phyloP scores from a whole-genome alignment of 768 basidiomycete species.

The Xanthoconium purpureum region DNA sequence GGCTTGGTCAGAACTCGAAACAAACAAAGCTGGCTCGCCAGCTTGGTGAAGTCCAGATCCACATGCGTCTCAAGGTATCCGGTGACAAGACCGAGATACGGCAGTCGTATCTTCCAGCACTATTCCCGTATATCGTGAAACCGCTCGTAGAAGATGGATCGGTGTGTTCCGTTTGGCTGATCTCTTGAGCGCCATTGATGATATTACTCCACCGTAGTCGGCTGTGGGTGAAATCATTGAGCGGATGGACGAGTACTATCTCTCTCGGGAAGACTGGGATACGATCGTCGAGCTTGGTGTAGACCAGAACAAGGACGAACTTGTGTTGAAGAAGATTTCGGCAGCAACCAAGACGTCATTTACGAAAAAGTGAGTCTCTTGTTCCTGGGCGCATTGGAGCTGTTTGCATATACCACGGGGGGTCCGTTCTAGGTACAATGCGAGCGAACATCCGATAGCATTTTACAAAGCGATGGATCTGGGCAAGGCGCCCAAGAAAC shows the following conservation, averaged over 20 bases:
- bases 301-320: slow-evolving; percentile 70
- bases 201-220: slow-evolving; percentile 15
- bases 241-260: slow-evolving; percentile 90
- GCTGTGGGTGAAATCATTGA: slow-evolving; percentile 81
- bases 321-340: slow-evolving; percentile 80
- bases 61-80: slow-evolving; percentile 92
- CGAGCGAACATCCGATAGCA: slow-evolving; percentile 85
- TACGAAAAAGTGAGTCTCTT: slow-evolving; percentile 67
- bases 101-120: slow-evolving; percentile 85
- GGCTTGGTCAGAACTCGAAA: slow-evolving; percentile 98
- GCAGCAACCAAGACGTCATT: slow-evolving; percentile 78
- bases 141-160: slow-evolving; percentile 73
- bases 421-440: slow-evolving; percentile 69
- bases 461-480: slow-evolving; percentile 88
- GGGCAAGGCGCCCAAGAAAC: slow-evolving; percentile 77
- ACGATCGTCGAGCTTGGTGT: slow-evolving; percentile 91
- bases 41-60: slow-evolving; percentile 86
- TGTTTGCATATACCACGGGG: background rate
- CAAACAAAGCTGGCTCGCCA: slow-evolving; percentile 76
- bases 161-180: slow-evolving; percentile 48
- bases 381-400: too few relatives aligned
- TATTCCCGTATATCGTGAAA: slow-evolving; percentile 75
- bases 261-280: slow-evolving; percentile 96
- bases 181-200: background rate
- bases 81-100: slow-evolving; percentile 89